Evolutionary conservation across 768 basidiomycete species (phyloP).

Genomic region (Boletus barrowsii): DNA sequence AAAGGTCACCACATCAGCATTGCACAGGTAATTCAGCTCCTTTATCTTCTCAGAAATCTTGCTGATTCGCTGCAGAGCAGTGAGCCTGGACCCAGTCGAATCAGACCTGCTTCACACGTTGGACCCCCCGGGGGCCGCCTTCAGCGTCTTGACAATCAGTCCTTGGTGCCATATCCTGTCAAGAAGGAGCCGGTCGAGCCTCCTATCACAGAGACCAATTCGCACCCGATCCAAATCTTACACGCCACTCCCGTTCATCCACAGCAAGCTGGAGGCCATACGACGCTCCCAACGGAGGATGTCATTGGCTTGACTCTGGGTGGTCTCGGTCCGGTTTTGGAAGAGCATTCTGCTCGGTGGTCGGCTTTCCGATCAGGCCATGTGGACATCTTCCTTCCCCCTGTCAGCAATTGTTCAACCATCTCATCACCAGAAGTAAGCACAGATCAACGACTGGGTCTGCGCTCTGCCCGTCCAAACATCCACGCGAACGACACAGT

Average conservation of each 20-base stretch:
- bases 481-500: not conserved
- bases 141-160: not conserved
- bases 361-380: constrained; percentile 27
- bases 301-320: constrained; percentile 11
- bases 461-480: not conserved
- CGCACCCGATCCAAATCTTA: not conserved
- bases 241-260: not conserved
- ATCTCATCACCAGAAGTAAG: not conserved
- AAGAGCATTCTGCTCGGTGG: constrained; percentile 15
- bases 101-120: not conserved
- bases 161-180: not conserved
- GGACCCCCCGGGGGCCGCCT: not conserved
- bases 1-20: not conserved
- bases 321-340: not conserved
- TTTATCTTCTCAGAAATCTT: not conserved
- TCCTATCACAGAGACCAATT: not conserved
- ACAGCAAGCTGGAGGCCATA: not conserved
- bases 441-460: not conserved
- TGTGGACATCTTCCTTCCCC: constrained; percentile 14
- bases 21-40: constrained; percentile 8
- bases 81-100: constrained; percentile 4
- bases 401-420: not conserved
- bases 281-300: not conserved
- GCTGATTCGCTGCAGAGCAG: constrained; percentile 12
- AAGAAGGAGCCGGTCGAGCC: not conserved